Base-by-base conservation (phyloP, 1,139 yeast species). In the Debaryomyces coudertii region DNA sequence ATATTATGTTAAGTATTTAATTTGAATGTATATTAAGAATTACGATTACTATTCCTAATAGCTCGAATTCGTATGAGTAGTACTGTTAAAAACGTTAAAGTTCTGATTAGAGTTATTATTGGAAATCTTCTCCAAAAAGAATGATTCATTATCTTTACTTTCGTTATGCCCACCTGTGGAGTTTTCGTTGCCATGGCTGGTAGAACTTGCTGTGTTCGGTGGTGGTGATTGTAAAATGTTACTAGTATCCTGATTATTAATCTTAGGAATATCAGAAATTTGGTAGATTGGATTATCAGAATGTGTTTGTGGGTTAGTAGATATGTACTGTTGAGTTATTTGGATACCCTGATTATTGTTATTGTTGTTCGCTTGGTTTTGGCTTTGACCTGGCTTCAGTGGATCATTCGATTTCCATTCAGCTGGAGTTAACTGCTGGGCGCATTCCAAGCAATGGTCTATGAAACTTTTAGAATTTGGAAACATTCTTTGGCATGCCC, bases 381-480 rank as follows among this genome's bases (percentile, higher is more conserved):
- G 33, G 16, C 2, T 29, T 11, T 40, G 35, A 25, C 40, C 14
- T 36, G 40, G 34, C 16, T 37, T 38, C 44, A 29, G 44, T 22
- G 25, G 27, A 37, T 31, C 35, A 20, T 37, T 31, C 11, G 39
- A 46, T 45, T 53, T 61, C 70, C 70, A 66, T 51, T 66, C 66
- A 2, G 66, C 56, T 8, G 69, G 68, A 12, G 56, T 50, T 15
- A 63, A 52, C 45, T 48, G 58, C 28, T 62, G 61, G 42, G 90
- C 87, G 65, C 93, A 86, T 27, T 76, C 80, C 37, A 73, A 73
- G 53, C 87, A 83, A 61, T 87, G 95, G 36, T 79, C 85, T 22
- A 86, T 74, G 61, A 87, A 87, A 5, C 68, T 68, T 53, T 79
- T 82, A 15, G 85, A 76, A 40, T 72, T 68, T 4, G 74, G 72